Conservation (phyloP, 2,329 filamentous ascomycete species). For the Fusarium brevicatenulatum region DNA sequence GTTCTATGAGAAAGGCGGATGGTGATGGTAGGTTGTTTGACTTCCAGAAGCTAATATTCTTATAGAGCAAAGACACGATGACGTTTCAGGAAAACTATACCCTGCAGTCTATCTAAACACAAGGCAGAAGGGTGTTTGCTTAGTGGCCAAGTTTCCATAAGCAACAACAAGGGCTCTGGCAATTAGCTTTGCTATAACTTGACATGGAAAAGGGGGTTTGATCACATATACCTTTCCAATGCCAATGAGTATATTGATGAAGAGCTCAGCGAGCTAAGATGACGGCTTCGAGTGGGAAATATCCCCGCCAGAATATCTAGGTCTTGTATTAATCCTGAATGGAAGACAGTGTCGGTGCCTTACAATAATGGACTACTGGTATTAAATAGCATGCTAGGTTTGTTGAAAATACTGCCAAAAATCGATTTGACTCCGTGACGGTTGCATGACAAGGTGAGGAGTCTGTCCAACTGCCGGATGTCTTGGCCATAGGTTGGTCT, state of each 20-base stretch:
- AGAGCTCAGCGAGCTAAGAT: too few relatives aligned
- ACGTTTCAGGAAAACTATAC: background rate
- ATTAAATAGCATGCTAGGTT: constrained; percentile 20
- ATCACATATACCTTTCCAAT: too few relatives aligned
- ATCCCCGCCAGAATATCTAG: constrained; percentile 3
- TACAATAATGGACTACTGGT: constrained; percentile 19
- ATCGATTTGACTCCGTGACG: background rate
- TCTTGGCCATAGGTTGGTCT: constrained; percentile 11
- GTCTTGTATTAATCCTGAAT: background rate
- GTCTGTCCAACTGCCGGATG: constrained; percentile 15
- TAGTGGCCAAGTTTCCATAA: background rate
- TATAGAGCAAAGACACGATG: background rate
- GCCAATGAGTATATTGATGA: too few relatives aligned
- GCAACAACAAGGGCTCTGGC: too few relatives aligned
- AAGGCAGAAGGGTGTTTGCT: background rate
- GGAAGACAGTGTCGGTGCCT: constrained; percentile 11
- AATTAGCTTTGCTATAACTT: too few relatives aligned
- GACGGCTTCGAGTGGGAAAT: background rate
- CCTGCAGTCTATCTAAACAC: background rate
- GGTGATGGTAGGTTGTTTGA: background rate
- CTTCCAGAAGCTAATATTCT: background rate
- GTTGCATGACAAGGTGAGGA: constrained; percentile 29
- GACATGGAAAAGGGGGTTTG: too few relatives aligned
- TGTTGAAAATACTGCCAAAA: constrained; percentile 21
- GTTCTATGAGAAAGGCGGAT: accelerated